These are phyloP conservation scores for Geosmithia flava DNA, from an alignment of 2,329 filamentous ascomycete species.

Conservation along the genomic window DNA sequence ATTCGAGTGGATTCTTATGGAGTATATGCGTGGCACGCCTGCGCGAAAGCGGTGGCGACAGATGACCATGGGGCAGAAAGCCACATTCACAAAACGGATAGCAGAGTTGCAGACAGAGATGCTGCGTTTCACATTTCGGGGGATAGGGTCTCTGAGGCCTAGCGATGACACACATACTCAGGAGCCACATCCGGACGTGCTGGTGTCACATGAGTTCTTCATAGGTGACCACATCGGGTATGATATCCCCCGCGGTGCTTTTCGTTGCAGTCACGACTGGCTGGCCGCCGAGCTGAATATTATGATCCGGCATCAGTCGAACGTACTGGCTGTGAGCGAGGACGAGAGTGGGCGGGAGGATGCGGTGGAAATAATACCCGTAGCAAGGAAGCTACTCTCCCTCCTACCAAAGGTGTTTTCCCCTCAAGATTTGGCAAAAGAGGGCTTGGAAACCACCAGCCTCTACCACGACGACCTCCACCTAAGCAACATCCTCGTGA, in stretches of 20 bases:
- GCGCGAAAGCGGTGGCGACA: constrained; percentile 10
- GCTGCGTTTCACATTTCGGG: constrained; percentile 8
- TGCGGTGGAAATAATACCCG: constrained; percentile 10
- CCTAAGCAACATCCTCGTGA: constrained; percentile 24
- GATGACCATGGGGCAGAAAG: constrained; percentile 19
- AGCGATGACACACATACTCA: neutral
- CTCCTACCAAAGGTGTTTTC: constrained; percentile 20
- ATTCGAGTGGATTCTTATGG: constrained; percentile 29
- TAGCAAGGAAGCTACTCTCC: constrained; percentile 13
- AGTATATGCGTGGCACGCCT: constrained; percentile 11
- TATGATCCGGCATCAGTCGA: constrained; percentile 13
- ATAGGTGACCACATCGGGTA: constrained; percentile 15
- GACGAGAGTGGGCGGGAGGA: constrained; percentile 18
- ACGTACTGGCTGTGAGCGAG: constrained; percentile 7
- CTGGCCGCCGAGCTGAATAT: constrained; percentile 16
- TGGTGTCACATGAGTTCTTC: constrained; percentile 21
- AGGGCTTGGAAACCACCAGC: constrained; percentile 14
- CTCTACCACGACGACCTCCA: constrained; percentile 23
- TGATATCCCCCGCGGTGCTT: constrained; percentile 22
- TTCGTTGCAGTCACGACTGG: constrained; percentile 23
- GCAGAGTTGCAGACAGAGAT: constrained; percentile 17
- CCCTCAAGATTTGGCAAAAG: constrained; percentile 9
- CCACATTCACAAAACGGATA: constrained; percentile 13
- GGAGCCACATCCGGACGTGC: constrained; percentile 8
- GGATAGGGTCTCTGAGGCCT: neutral